These are phyloP conservation scores for Penicillium hordei DNA, from an alignment of 2,329 filamentous ascomycete genomes.

Conservation along the genomic window DNA sequence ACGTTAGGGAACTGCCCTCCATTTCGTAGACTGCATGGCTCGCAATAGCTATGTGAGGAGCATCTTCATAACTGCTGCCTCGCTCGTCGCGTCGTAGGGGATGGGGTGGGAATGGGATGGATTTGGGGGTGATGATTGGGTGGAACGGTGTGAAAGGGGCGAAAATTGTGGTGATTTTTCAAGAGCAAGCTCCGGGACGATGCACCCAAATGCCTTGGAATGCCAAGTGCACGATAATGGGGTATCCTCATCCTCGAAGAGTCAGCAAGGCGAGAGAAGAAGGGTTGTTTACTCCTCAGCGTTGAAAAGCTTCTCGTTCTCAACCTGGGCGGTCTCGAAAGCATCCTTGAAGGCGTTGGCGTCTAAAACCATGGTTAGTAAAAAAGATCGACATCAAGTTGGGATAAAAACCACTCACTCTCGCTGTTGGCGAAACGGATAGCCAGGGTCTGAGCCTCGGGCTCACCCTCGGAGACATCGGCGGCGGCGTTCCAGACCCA, in stretches of 20 bases:
- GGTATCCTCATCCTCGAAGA: conserved; percentile 5
- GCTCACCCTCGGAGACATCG: conserved; percentile 96
- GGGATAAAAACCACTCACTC: conserved; percentile 60
- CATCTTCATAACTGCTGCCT: conserved; percentile 33
- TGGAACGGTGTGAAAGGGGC: conserved; percentile 12
- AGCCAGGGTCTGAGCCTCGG: conserved; percentile 91
- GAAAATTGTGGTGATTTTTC: conserved; percentile 12
- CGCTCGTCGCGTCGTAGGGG: conserved; percentile 24
- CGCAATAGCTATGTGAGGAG: conserved; percentile 27
- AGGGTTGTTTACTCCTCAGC: conserved; percentile 46
- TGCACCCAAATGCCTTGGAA: conserved; percentile 15
- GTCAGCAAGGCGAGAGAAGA: not conserved
- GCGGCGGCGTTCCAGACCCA: conserved; percentile 99
- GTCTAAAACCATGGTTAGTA: conserved; percentile 55
- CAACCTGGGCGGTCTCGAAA: conserved; percentile 94
- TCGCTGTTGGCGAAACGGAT: conserved; percentile 98
- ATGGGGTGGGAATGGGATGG: conserved; percentile 13
- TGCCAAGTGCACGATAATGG: conserved; percentile 9
- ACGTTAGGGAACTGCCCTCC: conserved; percentile 23
- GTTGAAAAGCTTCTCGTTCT: conserved; percentile 82
- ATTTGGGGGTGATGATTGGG: conserved; percentile 10
- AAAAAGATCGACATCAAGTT: not conserved
- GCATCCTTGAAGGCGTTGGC: conserved; percentile 97
- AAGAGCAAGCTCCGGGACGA: conserved; percentile 15
- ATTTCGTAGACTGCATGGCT: conserved; percentile 28